Evolutionary conservation across 2,329 filamentous ascomycete genomes (phyloP).

Genomic region (Diatrype stigma): DNA sequence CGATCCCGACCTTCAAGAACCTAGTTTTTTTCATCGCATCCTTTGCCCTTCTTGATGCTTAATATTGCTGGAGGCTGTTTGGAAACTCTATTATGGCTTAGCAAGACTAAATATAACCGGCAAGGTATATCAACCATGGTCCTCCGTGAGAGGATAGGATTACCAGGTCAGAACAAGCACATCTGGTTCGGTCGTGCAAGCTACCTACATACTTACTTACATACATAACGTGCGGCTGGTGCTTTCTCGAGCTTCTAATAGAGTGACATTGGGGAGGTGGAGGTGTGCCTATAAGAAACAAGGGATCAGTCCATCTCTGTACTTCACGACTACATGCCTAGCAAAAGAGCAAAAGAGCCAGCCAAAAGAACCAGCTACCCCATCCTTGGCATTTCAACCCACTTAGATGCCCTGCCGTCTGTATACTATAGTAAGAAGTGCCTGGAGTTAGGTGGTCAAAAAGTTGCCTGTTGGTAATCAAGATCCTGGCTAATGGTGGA

Average conservation of each 20-base stretch:
- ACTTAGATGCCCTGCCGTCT: not conserved
- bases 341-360: not conserved
- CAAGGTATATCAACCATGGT: not conserved
- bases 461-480: conserved; percentile 27
- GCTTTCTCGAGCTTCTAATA: conserved; percentile 20
- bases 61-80: not conserved
- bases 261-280: conserved; percentile 19
- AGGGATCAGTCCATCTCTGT: conserved; percentile 9
- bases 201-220: not conserved
- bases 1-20: not conserved
- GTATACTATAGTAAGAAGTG: conserved; percentile 1
- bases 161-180: conserved; percentile 18
- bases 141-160: conserved; percentile 10
- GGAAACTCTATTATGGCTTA: too few relatives aligned
- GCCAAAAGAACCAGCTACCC: not conserved
- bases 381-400: not conserved
- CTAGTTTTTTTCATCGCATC: not conserved
- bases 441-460: conserved; percentile 9
- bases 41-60: not conserved
- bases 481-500: conserved; percentile 17
- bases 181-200: conserved; percentile 9
- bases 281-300: conserved; percentile 13
- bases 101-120: not conserved
- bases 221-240: conserved; percentile 14
- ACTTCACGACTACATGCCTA: conserved; percentile 4